A percentile compares a stretch with the other conserved stretches of the same genome.
Conservation (phyloP, 257 asterid species). For the Cordia subcordata region DNA sequence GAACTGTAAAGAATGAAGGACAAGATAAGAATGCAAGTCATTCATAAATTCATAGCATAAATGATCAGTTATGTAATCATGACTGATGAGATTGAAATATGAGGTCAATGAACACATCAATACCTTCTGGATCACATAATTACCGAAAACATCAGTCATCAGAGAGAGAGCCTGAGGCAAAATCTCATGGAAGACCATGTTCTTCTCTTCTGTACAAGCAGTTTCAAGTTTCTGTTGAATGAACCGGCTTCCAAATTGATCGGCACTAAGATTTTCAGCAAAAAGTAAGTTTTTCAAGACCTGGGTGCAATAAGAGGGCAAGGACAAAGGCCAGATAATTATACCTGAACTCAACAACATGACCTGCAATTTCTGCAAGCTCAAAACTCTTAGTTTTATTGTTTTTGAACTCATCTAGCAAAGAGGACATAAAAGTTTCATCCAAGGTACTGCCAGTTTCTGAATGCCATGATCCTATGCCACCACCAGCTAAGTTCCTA, state of each 20-base stretch:
- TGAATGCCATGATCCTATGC: slow-evolving; percentile 52
- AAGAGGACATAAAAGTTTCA: slow-evolving; percentile 44
- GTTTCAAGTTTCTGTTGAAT: slow-evolving; percentile 88
- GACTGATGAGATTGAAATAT: not conserved
- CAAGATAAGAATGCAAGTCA: slow-evolving; percentile 6
- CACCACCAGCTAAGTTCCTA: slow-evolving; percentile 41
- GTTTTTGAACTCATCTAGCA: slow-evolving; percentile 72
- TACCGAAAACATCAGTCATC: slow-evolving; percentile 88
- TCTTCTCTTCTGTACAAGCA: slow-evolving; percentile 57
- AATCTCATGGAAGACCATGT: slow-evolving; percentile 76
- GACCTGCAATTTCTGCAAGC: slow-evolving; percentile 77
- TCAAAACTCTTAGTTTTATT: slow-evolving; percentile 64
- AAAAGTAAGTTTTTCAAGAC: slow-evolving; percentile 2
- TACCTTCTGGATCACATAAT: slow-evolving; percentile 89
- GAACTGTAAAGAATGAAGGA: slow-evolving; percentile 40
- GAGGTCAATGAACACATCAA: slow-evolving; percentile 2
- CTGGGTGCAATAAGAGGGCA: not conserved
- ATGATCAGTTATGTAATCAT: too few species aligned
- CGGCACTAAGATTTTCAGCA: slow-evolving; percentile 41
- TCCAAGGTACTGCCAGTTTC: slow-evolving; percentile 43
- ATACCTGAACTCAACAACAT: slow-evolving; percentile 86
- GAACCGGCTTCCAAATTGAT: slow-evolving; percentile 81
- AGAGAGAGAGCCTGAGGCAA: slow-evolving; percentile 68
- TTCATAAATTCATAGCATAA: not conserved
- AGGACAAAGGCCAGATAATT: not conserved